Evolutionary conservation across 306 rosid species (phyloP), one percentile per base, ranked within the genome.

Genomic region (Mimosa bimucronata): DNA sequence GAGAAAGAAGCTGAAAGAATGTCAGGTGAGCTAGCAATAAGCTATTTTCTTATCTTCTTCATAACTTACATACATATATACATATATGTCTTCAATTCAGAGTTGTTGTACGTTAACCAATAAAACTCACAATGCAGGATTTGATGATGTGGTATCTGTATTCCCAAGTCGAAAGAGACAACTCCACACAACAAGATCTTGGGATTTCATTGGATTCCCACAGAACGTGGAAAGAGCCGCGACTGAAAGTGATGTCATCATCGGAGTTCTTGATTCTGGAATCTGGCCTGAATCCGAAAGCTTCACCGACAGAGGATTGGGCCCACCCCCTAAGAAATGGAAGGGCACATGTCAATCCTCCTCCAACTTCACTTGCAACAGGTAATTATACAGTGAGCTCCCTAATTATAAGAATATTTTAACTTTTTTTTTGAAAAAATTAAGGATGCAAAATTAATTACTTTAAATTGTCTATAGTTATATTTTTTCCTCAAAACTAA

Each of bases 101-200:
- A 53, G 60, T n/a, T 19, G 38, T n/a, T 12, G 13, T 44, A 44
- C 50, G 13, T 57, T 23, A 55, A 9, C 30, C 30, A 29, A 23
- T 0, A 55, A 38, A 68, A 46, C 29, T 42, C 0, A 2, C 60
- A 53, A 2, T 83, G 68, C 57, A 89, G 92, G 38, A 81, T 82
- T 68, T 80, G 79, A 79, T 23, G 85, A 76, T 3, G 92, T 90
- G 8, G 83, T 90, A 50, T 88, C 94, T 2, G 88, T 90, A 16
- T 88, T 90, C 64, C 88, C 83, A 7, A 82, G 45, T 55, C 19
- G 23, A 82, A 78, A 76, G 66, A 60, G 28, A 23, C 53, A 76
- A 9, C 64, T 57, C 64, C 64, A 9, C 30, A 57, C 64, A 23
- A 57, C 64, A 23, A 57, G 30, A 6, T 57, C 64, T 57, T 57